Base-by-base conservation (phyloP, 179 eudicot genomes). In the Vitellaria paradoxa region DNA sequence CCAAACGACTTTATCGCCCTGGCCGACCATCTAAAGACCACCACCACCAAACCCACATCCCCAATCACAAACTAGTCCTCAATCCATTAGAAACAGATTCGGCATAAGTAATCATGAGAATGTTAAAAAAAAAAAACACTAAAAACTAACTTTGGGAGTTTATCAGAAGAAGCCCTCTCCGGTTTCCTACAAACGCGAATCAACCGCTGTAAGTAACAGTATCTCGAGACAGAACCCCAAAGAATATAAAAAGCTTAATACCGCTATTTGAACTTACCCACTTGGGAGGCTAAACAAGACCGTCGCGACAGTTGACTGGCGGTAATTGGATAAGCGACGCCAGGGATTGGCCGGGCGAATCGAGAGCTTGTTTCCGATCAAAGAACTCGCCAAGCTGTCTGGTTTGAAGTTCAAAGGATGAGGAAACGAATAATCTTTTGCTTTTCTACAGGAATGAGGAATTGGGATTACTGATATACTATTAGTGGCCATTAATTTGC, bases 1-100 rank as follows among this genome's bases (percentile, higher is more conserved):
- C 90, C 86, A 87, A 85, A 92, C 18, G 97, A 76, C 88, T 90
- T 92, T 81, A 94, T 91, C 7, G 89, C 89, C 87, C 94, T 96
- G 70, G 90, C 75, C 11, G 99, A 94, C 98, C 97, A 92, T 89
- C 98, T 94, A 69, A 66, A 82, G 56, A 70, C 72, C 76, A 66
- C 26, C 68, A 53, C 67, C 68, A 53, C 72, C 24, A 40, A 46
- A 61, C 76, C 65, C 63, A 72, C 26, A 56, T 30, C 75, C 45
- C 78, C 67, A 70, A 72, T 68, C n/a, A 68, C 5, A 76, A 76
- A 24, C 59, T 47, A 64, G 23, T 62, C 45, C 40, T 37, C 70
- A 68, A 30, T 24, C 40, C 62, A 61, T 49, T 11, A 49, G 40
- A 17, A 46, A 24, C 24, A 70, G 61, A 67, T 26, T 4, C 45